Evolutionary conservation across 495 filamentous ascomycete species (phyloP), one percentile per base, ranked within the genome.

Genomic region (Penicillium lividum): DNA sequence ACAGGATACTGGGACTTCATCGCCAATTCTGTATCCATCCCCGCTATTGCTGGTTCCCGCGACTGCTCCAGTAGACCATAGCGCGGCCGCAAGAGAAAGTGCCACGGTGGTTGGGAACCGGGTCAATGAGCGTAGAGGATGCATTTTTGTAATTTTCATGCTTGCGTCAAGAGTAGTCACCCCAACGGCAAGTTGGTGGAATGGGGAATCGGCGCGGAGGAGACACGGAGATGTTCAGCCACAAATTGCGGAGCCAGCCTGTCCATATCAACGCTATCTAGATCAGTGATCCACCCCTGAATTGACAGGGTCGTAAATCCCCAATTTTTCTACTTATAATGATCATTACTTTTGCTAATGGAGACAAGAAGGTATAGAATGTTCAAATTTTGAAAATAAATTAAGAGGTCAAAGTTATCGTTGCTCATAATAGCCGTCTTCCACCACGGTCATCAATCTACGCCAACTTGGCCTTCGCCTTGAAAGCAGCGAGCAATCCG

Each of bases 401-500:
- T 50, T 27, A 38, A 51, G 16, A n/a, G 29, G 29, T 56, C 25
- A 38, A 45, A 61, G 27, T 62, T 72, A 63, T 65, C 65, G 53
- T 67, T 62, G 65, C 68, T 68, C 63, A 57, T 69, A 57, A 66
- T 59, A 63, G 50, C 59, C 61, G 53, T 57, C 51, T 53, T 49
- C 45, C 53, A 57, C 48, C 36, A 57, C 51, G 45, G 51, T 56
- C 50, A 40, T 56, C 50, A 18, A 59, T 54, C 51, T 73, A 80
- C 44, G 77, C 67, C 68, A 80, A 63, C 53, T 78, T 80, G 42
- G 86, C 75, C 82, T 83, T 89, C 71, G 78, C 72, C 82, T 89
- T 89, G 80, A 97, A 98, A 22, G 88, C 90, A 59, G 86, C 86
- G 71, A 98, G 88, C 57, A 98, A 78, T 27, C 93, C 91, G 48